Percentiles rank a stretch among this genome's conserved stretches.
Evolutionary conservation across 1,139 yeast genomes (phyloP).

Genomic region (Hansenula lynferdii): DNA sequence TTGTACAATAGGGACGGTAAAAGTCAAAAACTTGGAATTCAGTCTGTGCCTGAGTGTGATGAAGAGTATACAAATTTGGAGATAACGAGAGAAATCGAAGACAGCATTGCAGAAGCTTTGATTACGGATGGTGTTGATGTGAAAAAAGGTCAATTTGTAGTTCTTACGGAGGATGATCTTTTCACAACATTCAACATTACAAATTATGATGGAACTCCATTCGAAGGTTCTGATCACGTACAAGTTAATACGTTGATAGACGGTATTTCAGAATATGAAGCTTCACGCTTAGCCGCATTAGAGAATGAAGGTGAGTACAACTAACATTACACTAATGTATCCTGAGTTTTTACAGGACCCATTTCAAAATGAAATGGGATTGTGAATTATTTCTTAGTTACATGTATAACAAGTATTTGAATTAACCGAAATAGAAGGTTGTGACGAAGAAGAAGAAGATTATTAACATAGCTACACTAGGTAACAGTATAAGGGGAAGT

Average conservation of each 20-base stretch:
- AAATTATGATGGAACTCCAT: slow-evolving; percentile 32
- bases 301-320: slow-evolving; percentile 19
- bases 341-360: too few species aligned
- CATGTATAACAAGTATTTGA: too few species aligned
- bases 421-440: slow-evolving; percentile 1
- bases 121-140: slow-evolving; percentile 44
- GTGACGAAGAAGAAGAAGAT: neutral
- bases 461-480: slow-evolving; percentile 6
- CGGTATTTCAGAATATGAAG: slow-evolving; percentile 21
- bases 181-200: slow-evolving; percentile 33
- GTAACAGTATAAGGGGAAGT: neutral
- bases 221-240: slow-evolving; percentile 12
- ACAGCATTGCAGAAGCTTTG: slow-evolving; percentile 37
- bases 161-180: slow-evolving; percentile 36
- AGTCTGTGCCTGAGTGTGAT: slow-evolving; percentile 37
- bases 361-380: too few species aligned
- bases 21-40: slow-evolving; percentile 25
- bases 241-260: slow-evolving; percentile 14
- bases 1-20: slow-evolving; percentile 25
- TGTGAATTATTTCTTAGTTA: too few species aligned
- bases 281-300: slow-evolving; percentile 15
- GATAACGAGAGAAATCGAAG: slow-evolving; percentile 43
- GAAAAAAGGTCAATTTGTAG: slow-evolving; percentile 42
- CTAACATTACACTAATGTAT: too few species aligned
- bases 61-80: slow-evolving; percentile 47